phyloP scores from a whole-genome alignment of 2,329 filamentous ascomycete species.

The Helotiales sp. region DNA sequence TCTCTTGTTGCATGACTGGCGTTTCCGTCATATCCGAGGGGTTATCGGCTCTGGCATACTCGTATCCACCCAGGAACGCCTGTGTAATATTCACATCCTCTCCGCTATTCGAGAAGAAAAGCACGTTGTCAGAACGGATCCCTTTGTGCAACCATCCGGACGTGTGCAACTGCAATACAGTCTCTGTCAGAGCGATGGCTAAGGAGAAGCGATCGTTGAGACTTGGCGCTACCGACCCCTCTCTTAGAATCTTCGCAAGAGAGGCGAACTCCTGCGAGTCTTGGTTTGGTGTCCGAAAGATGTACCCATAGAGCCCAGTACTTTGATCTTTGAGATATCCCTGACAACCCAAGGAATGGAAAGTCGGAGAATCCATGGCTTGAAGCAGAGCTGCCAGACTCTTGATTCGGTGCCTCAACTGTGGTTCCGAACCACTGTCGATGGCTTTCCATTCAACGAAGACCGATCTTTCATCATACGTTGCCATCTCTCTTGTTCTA shows the following conservation, averaged over 20 bases:
- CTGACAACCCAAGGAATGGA: slow-evolving; percentile 12
- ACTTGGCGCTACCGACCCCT: neutral
- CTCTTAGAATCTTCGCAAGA: slow-evolving; percentile 1
- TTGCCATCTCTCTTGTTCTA: slow-evolving; percentile 9
- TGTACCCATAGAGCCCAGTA: slow-evolving; percentile 14
- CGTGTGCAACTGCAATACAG: slow-evolving; percentile 15
- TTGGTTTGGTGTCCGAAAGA: slow-evolving; percentile 8
- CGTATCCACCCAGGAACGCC: slow-evolving; percentile 15
- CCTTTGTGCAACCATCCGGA: slow-evolving; percentile 24
- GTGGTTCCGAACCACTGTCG: slow-evolving; percentile 2
- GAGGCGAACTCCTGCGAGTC: slow-evolving; percentile 5
- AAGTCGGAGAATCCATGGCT: slow-evolving; percentile 6
- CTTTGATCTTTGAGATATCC: slow-evolving; percentile 14
- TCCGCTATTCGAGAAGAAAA: slow-evolving; percentile 14
- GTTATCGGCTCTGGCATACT: slow-evolving; percentile 15
- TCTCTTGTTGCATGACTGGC: slow-evolving; percentile 10
- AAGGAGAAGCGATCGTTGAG: slow-evolving; percentile 11
- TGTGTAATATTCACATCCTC: neutral
- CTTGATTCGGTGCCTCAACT: slow-evolving; percentile 15
- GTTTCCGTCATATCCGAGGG: slow-evolving; percentile 16
- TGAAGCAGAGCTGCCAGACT: slow-evolving; percentile 16
- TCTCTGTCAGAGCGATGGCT: slow-evolving; percentile 14
- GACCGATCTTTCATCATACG: slow-evolving; percentile 13
- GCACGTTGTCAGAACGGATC: slow-evolving; percentile 18
- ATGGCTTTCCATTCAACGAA: slow-evolving; percentile 21